phyloP scores from a whole-genome alignment of 1,284 basidiomycete genomes.

The Athelia sp. region DNA sequence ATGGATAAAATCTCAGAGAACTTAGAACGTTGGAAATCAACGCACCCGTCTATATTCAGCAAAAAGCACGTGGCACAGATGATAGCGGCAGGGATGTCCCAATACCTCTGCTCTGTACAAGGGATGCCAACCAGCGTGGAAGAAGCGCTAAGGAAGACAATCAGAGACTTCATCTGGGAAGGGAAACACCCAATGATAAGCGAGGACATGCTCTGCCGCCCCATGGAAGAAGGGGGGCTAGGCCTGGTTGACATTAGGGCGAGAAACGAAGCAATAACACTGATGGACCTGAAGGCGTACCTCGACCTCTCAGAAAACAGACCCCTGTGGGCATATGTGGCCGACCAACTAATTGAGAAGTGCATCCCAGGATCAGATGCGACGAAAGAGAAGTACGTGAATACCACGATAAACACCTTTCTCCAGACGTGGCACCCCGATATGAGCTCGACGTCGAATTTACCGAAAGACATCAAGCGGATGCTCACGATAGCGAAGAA shows the following conservation, averaged over 20 bases:
- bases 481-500: too few relatives aligned
- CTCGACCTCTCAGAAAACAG: conserved; percentile 3
- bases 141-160: background rate
- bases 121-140: background rate
- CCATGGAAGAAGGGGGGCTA: conserved; percentile 7
- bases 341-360: conserved; percentile 4
- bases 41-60: background rate
- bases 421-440: background rate
- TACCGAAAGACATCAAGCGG: conserved; percentile 6
- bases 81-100: background rate
- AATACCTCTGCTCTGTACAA: background rate
- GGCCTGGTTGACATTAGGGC: conserved; percentile 9
- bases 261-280: conserved; percentile 11
- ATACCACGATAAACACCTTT: background rate
- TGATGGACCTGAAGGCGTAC: conserved; percentile 12
- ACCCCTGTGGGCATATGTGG: conserved; percentile 10
- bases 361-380: background rate
- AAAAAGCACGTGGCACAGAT: background rate
- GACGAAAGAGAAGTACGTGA: background rate
- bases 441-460: background rate
- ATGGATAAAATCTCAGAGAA: background rate
- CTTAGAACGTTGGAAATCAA: background rate
- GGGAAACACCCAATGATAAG: background rate
- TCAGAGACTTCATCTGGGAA: background rate
- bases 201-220: background rate